Evolutionary conservation across 768 basidiomycete species (phyloP).

Genomic region (Boletus pseudo-olivaceus): DNA sequence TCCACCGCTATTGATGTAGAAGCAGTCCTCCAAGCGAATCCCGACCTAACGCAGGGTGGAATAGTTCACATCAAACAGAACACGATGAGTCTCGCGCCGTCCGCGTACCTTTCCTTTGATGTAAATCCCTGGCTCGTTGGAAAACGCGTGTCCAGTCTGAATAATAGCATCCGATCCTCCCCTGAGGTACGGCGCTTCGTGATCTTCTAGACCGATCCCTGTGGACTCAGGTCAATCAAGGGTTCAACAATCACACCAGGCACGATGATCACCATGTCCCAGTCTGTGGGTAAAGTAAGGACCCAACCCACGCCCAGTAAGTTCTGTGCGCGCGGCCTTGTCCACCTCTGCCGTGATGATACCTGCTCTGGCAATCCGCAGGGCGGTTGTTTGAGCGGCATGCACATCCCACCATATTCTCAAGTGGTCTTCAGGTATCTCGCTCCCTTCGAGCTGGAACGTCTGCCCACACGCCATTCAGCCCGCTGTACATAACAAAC

Average conservation of each 20-base stretch:
- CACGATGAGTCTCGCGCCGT: neutral
- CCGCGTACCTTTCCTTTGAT: constrained; percentile 60
- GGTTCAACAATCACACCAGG: constrained; percentile 7
- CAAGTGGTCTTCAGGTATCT: constrained; percentile 50
- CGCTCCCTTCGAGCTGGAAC: constrained; percentile 56
- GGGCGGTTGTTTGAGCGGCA: constrained; percentile 57
- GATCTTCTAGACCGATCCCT: constrained; percentile 84
- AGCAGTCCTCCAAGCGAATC: constrained; percentile 81
- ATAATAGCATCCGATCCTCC: constrained; percentile 62
- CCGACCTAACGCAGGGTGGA: constrained; percentile 50
- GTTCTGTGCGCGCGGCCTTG: constrained; percentile 51
- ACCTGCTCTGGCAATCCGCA: constrained; percentile 45
- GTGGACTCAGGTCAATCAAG: constrained; percentile 11
- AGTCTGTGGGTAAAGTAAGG: constrained; percentile 77
- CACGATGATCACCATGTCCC: constrained; percentile 59
- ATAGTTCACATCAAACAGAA: constrained; percentile 3
- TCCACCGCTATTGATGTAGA: constrained; percentile 59
- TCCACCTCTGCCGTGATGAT: constrained; percentile 56
- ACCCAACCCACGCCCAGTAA: constrained; percentile 44
- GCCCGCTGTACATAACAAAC: neutral
- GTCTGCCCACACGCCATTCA: constrained; percentile 39
- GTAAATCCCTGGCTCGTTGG: constrained; percentile 78
- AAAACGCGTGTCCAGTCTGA: constrained; percentile 68
- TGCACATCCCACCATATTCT: constrained; percentile 65
- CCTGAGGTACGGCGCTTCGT: constrained; percentile 77